A percentile compares a stretch with the other conserved stretches of the same genome.
phyloP scores from a whole-genome alignment of 1,284 basidiomycete species.

The Moesziomyces globuligerus region DNA sequence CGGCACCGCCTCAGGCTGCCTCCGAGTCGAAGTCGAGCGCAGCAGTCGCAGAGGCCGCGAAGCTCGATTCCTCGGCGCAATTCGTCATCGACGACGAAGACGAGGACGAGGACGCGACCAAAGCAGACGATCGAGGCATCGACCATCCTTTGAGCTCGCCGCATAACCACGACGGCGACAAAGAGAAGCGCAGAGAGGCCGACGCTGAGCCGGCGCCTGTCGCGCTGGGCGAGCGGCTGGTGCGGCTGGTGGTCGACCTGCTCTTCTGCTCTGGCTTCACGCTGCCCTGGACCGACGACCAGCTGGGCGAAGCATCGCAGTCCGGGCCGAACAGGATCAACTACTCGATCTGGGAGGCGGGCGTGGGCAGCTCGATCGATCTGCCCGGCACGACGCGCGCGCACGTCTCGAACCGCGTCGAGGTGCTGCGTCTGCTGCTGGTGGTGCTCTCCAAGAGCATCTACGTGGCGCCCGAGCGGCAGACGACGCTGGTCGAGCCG shows the following conservation, averaged over 20 bases:
- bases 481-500: conserved; percentile 21
- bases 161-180: background rate
- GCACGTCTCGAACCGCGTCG: conserved; percentile 57
- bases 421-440: conserved; percentile 59
- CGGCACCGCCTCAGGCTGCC: background rate
- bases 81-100: conserved; percentile 63
- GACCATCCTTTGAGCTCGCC: conserved; percentile 39
- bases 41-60: conserved; percentile 26
- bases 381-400: conserved; percentile 38
- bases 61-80: conserved; percentile 51
- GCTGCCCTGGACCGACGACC: conserved; percentile 64
- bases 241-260: conserved; percentile 52
- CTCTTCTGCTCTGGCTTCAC: conserved; percentile 65
- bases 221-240: conserved; percentile 46
- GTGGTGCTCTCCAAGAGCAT: conserved; percentile 62
- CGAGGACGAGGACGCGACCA: conserved; percentile 17
- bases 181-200: conserved; percentile 2
- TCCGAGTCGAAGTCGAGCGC: background rate
- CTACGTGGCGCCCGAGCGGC: conserved; percentile 50
- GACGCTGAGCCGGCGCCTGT: conserved; percentile 23
- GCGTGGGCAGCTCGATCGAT: conserved; percentile 61
- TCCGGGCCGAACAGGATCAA: conserved; percentile 13
- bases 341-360: conserved; percentile 63
- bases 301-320: conserved; percentile 23
- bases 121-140: background rate